Evolutionary conservation across 2,329 filamentous ascomycete genomes (phyloP), one percentile per base, ranked within the genome.

Genomic region (Pseudogymnoascus sp.): DNA sequence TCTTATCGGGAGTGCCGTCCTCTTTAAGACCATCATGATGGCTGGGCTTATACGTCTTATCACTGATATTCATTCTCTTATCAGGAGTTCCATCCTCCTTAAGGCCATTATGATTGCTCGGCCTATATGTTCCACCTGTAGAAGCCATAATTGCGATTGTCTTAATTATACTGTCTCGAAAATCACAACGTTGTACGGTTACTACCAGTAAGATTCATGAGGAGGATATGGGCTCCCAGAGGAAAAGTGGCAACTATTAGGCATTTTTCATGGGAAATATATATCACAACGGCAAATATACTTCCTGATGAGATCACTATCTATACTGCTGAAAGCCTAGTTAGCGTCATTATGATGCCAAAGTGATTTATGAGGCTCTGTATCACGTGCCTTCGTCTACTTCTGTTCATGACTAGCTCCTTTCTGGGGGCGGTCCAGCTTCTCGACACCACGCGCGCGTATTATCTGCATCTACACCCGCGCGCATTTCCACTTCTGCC

Each of bases 31-130:
- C 76, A 67, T 72, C 74, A 69, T 78, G 75, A 71, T 78, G 33
- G 19, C 59, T 61, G 6, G 59, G 59, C 33, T n/a, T 40, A 33
- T 61, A 61, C 9, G 59, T 61, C n/a, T n/a, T 47, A 15, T 57
- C 50, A 33, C 4, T 21, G 50, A 3, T 33, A 33, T 57, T 19
- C 50, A 57, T 57, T 33, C 76, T 74, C 69, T 74, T 70, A 67
- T 78, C 76, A 62, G 74, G 75, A 62, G 74, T 73, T 62, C 76
- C 76, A 68, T 78, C 76, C 68, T 77, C 71, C 67, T 75, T 75
- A 65, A 78, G 72, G 64, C 76, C 76, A 67, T 72, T 74, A 69
- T 78, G 75, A 72, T 78, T 38, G 59, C 59, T 61, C 11, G 59
- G 59, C 33, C 36, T 61, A 13, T 61, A 61, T 38, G 59, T 61